Conservation (phyloP, 345 rosid species). For the Litchi chinensis region DNA sequence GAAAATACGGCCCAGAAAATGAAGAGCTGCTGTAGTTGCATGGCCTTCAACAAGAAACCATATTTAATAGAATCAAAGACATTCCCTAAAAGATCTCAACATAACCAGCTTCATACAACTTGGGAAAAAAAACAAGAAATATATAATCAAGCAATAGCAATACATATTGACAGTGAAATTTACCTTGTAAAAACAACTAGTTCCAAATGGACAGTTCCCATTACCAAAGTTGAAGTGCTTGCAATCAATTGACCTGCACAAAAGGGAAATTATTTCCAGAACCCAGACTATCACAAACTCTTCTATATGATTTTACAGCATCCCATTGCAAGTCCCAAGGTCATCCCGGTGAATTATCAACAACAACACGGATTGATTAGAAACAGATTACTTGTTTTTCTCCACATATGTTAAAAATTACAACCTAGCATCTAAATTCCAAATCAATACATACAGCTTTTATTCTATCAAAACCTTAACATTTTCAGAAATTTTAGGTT, state of each 20-base stretch:
- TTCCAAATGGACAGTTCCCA: constrained; percentile 93
- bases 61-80: not conserved
- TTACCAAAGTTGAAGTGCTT: constrained; percentile 90
- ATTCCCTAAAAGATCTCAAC: not conserved
- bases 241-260: constrained; percentile 81
- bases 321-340: not conserved
- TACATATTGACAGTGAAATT: not conserved
- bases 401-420: not conserved
- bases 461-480: not conserved
- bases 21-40: not conserved
- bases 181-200: constrained; percentile 98
- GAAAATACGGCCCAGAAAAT: not conserved
- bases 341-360: not conserved
- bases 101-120: constrained; percentile 8
- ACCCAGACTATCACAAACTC: not conserved
- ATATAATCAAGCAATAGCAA: not conserved
- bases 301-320: not conserved
- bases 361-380: not conserved
- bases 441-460: not conserved
- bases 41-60: not conserved
- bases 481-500: not conserved
- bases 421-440: not conserved
- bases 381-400: not conserved
- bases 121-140: not conserved
- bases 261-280: not conserved